A percentile compares a stretch with the other conserved stretches of the same genome.
Conservation (phyloP, 176 grass and related monocot genomes). For the Oryza glaberrima region DNA sequence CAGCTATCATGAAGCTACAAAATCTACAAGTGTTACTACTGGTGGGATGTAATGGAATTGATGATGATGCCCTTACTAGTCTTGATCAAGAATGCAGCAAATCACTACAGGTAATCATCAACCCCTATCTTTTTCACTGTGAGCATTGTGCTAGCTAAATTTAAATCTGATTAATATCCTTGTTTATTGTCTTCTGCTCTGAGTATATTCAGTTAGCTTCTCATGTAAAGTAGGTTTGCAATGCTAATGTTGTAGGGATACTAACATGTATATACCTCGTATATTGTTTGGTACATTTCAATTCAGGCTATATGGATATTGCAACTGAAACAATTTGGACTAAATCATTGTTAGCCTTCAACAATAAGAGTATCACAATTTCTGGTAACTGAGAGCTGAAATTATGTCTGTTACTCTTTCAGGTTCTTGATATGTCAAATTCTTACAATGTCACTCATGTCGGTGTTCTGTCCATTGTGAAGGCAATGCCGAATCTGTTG, state of each 20-base stretch:
- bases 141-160: neutral
- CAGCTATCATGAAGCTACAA: conserved; percentile 63
- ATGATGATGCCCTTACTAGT: conserved; percentile 57
- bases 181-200: neutral
- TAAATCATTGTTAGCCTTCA: neutral
- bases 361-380: neutral
- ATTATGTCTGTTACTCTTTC: conserved; percentile 28
- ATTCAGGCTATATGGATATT: neutral
- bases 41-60: conserved; percentile 62
- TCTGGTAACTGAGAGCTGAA: conserved; percentile 3
- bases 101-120: conserved; percentile 64
- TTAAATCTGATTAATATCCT: neutral
- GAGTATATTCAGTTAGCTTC: neutral
- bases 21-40: conserved; percentile 65
- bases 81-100: conserved; percentile 65
- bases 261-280: neutral
- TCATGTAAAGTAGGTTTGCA: neutral
- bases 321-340: neutral
- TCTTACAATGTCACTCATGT: conserved; percentile 60
- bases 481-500: conserved; percentile 50
- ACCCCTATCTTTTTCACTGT: neutral
- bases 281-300: neutral
- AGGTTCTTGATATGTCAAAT: conserved; percentile 84
- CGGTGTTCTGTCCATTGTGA: conserved; percentile 55
- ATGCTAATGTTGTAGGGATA: neutral